Percentiles rank a stretch among this genome's conserved stretches.
Evolutionary conservation across 1,284 basidiomycete genomes (phyloP).

Genomic region (Amylostereum chailletii): DNA sequence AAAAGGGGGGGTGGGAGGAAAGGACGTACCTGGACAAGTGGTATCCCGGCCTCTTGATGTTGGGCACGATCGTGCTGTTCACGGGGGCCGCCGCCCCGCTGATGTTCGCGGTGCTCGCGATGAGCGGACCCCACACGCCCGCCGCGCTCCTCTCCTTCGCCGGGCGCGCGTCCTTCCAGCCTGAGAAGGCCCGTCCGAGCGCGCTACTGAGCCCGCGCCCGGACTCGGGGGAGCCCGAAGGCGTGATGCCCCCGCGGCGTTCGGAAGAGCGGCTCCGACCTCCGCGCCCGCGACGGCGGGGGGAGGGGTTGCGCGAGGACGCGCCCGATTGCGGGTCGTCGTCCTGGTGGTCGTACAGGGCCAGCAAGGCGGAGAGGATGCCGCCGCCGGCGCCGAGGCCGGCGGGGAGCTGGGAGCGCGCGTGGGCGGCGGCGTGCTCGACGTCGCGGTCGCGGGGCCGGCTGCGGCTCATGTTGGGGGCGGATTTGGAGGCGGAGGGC

Average conservation of each 20-base stretch:
- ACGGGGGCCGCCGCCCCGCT: constrained; percentile 43
- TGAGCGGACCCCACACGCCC: constrained; percentile 68
- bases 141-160: constrained; percentile 44
- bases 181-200: constrained; percentile 11
- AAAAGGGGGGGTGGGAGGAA: no score
- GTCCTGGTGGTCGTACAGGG: constrained; percentile 37
- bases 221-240: background rate
- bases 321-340: background rate
- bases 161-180: constrained; percentile 25
- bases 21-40: constrained; percentile 47
- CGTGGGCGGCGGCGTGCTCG: constrained; percentile 14
- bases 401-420: constrained; percentile 14
- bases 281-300: constrained; percentile 1
- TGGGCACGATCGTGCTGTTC: constrained; percentile 49
- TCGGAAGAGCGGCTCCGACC: no score
- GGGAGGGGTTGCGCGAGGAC: background rate
- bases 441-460: constrained; percentile 12
- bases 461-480: background rate
- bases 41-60: constrained; percentile 61
- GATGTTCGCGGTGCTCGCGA: constrained; percentile 64
- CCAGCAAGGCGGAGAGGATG: constrained; percentile 43
- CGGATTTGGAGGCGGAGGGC: background rate
- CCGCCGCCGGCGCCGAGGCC: constrained; percentile 26
- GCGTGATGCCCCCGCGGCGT: no score
- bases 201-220: constrained; percentile 7